Evolutionary conservation across 306 rosid species (phyloP), one percentile per base, ranked within the genome.

Genomic region (Pyrus betulifolia): DNA sequence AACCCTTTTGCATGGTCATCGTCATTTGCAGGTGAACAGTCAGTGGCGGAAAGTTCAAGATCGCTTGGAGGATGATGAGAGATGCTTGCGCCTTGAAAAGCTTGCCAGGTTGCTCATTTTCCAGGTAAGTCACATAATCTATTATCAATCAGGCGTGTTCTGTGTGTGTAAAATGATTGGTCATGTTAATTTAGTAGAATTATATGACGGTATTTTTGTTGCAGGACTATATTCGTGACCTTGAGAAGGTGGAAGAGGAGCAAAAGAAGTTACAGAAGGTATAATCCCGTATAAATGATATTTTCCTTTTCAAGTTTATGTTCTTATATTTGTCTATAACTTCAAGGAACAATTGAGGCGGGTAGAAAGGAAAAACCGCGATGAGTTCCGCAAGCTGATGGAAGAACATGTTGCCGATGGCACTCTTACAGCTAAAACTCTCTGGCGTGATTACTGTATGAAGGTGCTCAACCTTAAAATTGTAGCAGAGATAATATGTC

Each of bases 1-100:
- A 44, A 31, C 40, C 25, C 75, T 45, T 14, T 70, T 51, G 38
- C 14, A 22, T 68, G 23, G 44, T 79, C 64, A 7, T 71, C 45
- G 65, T 71, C 78, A 22, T 77, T 78, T 68, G 74, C 80, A 96
- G 99, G 99, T 86, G 77, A 82, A 89, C 78, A 91, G 89, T 79
- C 98, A 82, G 60, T 96, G 98, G 98, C 86, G 99, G 59, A 96
- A 96, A 85, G 89, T 96, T 81, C 99, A 96, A 89, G 98, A 91
- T 80, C 97, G 99, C 65, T 85, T 96, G 78, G 99, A 96, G 84
- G 99, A 91, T 78, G 99, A 96, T 75, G 99, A 96, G 64, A 91
- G 98, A 89, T 89, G 88, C 85, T 80, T 82, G 70, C 84, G 92
- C 64, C 98, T 96, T 82, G 99, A 92, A 83, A 96, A 96, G 83